These are phyloP conservation scores for Besnoitia besnoiti DNA, from an alignment of 169 alveolate genomes.

Conservation along the genomic window DNA sequence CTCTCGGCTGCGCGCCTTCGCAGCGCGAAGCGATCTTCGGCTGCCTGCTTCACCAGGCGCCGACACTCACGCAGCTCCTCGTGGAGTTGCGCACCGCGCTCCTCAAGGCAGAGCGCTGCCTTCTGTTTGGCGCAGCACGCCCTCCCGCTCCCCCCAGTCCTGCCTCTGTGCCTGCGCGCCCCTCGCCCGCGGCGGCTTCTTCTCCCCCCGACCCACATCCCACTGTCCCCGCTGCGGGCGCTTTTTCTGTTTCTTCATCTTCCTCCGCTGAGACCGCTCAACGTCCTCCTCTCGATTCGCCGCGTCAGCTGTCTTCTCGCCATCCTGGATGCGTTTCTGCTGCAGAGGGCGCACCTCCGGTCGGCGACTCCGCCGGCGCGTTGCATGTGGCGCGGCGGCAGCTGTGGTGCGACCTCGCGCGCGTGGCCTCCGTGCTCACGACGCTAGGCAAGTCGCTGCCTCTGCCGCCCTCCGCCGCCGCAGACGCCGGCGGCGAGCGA, in stretches of 20 bases:
- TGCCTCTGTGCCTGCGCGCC: background rate
- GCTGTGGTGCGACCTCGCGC: background rate
- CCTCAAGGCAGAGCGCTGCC: background rate
- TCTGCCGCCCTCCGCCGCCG: background rate
- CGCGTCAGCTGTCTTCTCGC: background rate
- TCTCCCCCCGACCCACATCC: background rate
- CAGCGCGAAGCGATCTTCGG: background rate
- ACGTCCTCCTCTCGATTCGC: background rate
- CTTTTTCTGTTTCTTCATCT: background rate
- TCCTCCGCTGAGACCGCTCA: constrained; percentile 1
- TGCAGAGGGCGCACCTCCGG: background rate
- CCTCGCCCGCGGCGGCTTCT: background rate
- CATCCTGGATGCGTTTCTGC: background rate
- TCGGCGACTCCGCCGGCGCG: background rate
- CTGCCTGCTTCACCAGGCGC: background rate
- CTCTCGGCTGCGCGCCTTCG: background rate
- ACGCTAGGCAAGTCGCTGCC: background rate
- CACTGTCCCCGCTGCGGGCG: background rate
- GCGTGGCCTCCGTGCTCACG: background rate
- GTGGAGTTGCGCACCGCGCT: background rate
- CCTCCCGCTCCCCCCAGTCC: background rate
- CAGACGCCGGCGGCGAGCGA: background rate
- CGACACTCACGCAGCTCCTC: background rate
- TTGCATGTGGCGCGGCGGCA: background rate
- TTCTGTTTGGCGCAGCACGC: background rate